These are phyloP conservation scores for Aspergillus sp. DNA, from an alignment of 2,329 filamentous ascomycete species.

Conservation along the genomic window DNA sequence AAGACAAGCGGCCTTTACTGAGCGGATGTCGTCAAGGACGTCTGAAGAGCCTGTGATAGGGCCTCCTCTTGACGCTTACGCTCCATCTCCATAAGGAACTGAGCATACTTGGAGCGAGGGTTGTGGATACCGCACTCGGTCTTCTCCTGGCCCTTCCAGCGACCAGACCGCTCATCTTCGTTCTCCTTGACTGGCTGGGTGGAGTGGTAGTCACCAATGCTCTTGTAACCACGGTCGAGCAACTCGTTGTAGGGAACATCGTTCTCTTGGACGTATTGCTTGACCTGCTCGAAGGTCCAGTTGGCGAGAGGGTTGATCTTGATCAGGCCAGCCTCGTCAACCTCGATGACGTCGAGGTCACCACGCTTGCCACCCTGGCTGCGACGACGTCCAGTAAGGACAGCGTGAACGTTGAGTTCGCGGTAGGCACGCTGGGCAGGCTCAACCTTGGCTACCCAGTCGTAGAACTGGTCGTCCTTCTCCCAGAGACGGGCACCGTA, in stretches of 20 bases:
- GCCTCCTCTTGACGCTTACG: conserved; percentile 64
- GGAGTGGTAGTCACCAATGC: conserved; percentile 96
- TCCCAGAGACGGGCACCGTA: conserved; percentile 87
- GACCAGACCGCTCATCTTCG: conserved; percentile 92
- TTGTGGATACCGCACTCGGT: conserved; percentile 99
- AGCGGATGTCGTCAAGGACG: conserved; percentile 30
- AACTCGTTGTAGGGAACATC: conserved; percentile 91
- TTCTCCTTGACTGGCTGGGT: conserved; percentile 85
- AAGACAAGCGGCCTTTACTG: conserved; percentile 22
- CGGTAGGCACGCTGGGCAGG: conserved; percentile 88
- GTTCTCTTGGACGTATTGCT: conserved; percentile 81
- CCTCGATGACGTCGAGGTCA: conserved; percentile 84
- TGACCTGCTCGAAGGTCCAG: conserved; percentile 89
- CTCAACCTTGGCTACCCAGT: conserved; percentile 97
- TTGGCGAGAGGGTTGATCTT: conserved; percentile 97
- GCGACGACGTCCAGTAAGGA: conserved; percentile 86
- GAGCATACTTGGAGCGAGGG: conserved; percentile 88
- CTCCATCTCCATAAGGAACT: conserved; percentile 76
- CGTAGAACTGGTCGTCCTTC: conserved; percentile 82
- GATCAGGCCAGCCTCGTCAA: conserved; percentile 87
- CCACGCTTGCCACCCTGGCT: conserved; percentile 93
- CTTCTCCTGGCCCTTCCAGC: conserved; percentile 96
- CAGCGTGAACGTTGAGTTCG: conserved; percentile 82
- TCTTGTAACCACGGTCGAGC: conserved; percentile 95
- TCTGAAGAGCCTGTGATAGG: conserved; percentile 47